These are phyloP conservation scores for Aphanomyces cochlioides DNA, from an alignment of 352 stramenopile species.

Conservation along the genomic window DNA sequence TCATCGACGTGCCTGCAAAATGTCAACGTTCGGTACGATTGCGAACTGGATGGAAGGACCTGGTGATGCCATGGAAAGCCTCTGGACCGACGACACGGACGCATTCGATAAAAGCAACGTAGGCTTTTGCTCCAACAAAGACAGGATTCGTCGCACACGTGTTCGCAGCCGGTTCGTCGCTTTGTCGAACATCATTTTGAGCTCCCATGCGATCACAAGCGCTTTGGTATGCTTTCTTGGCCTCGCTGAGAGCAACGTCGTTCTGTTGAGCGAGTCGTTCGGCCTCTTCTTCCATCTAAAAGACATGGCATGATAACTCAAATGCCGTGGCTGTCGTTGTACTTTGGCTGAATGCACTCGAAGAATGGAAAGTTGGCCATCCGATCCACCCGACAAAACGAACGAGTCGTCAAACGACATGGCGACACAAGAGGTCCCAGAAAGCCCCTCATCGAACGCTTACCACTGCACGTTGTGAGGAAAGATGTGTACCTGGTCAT, in stretches of 20 bases:
- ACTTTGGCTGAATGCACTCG: conserved; percentile 56
- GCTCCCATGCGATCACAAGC: conserved; percentile 17
- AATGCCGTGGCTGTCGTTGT: too few relatives aligned
- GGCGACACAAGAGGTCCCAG: conserved; percentile 36
- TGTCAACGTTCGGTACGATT: too few relatives aligned
- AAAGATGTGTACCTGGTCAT: conserved; percentile 46
- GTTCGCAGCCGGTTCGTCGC: conserved; percentile 4
- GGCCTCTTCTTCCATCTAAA: conserved; percentile 40
- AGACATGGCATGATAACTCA: too few relatives aligned
- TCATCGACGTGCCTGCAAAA: background rate
- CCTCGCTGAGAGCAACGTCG: conserved; percentile 44
- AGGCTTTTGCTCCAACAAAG: conserved; percentile 12
- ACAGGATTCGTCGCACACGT: conserved; percentile 18
- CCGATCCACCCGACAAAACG: conserved; percentile 56
- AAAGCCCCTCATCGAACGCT: conserved; percentile 5
- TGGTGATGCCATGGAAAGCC: background rate
- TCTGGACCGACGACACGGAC: conserved; percentile 2
- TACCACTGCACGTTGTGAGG: background rate
- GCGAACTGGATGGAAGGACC: background rate
- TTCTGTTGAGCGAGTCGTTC: conserved; percentile 39
- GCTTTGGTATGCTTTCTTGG: conserved; percentile 32
- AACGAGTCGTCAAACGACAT: conserved; percentile 85
- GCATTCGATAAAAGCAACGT: conserved; percentile 3
- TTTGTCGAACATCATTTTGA: conserved; percentile 19
- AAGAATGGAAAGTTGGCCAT: conserved; percentile 73